Evolutionary conservation across 2,329 filamentous ascomycete species (phyloP).

Genomic region (Trichoderma sp.): DNA sequence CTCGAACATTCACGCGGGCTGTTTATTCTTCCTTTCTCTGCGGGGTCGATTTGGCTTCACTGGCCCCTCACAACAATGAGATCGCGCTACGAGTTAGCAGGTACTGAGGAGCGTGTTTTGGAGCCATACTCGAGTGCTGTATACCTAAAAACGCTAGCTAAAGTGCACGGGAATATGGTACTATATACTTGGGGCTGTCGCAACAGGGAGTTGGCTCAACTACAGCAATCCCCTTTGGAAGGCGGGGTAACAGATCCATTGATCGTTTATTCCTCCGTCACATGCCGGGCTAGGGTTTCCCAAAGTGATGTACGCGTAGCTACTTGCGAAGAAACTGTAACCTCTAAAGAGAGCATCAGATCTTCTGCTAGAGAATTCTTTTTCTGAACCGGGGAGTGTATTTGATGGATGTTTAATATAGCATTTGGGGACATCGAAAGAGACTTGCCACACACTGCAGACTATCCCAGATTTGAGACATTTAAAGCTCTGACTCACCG

Average conservation of each 20-base stretch:
- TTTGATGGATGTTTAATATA: background rate
- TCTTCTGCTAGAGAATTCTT: background rate
- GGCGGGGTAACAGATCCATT: background rate
- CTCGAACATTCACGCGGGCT: background rate
- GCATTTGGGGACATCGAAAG: background rate
- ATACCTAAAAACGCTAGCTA: background rate
- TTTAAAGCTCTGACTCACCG: constrained; percentile 3
- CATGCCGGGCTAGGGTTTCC: background rate
- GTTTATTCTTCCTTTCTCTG: background rate
- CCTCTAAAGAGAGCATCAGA: background rate
- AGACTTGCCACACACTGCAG: background rate
- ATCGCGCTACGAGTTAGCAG: background rate
- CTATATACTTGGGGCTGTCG: background rate
- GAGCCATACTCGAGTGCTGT: background rate
- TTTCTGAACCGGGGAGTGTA: background rate
- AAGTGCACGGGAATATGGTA: background rate
- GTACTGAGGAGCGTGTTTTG: background rate
- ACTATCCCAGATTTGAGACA: background rate
- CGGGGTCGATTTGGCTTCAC: background rate
- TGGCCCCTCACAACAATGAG: background rate
- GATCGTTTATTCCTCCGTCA: background rate
- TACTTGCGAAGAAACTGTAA: background rate
- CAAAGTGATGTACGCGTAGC: background rate
- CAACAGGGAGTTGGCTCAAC: background rate
- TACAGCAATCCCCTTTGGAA: background rate